These are phyloP conservation scores for Sporothrix phasma DNA, from an alignment of 2,329 filamentous ascomycete genomes.

Conservation along the genomic window DNA sequence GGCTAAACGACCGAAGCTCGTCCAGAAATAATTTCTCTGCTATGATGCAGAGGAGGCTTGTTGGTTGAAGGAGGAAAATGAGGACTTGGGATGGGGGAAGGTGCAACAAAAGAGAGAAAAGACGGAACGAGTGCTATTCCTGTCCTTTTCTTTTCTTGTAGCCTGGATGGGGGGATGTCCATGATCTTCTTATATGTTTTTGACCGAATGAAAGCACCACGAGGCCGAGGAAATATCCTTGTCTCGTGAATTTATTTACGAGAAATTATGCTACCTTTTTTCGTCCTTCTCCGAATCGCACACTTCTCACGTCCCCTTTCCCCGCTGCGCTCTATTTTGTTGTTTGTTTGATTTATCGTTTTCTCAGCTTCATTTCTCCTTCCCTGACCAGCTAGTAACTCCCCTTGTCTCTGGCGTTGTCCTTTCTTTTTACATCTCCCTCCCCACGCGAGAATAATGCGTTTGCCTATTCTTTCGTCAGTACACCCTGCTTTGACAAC, in stretches of 20 bases:
- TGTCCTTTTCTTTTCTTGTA: not conserved
- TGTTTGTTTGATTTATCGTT: not conserved
- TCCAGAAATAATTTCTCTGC: not conserved
- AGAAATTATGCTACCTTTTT: not conserved
- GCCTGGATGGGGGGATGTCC: not conserved
- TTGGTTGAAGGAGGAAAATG: not conserved
- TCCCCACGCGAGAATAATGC: not conserved
- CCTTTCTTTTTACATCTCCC: not conserved
- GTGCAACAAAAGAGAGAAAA: not conserved
- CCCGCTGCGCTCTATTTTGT: not conserved
- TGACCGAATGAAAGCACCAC: too few species aligned
- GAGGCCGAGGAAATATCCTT: not conserved
- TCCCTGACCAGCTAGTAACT: too few species aligned
- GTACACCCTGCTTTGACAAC: not conserved
- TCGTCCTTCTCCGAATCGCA: not conserved
- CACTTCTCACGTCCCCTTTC: too few species aligned
- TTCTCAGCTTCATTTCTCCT: too few species aligned
- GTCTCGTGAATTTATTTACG: not conserved
- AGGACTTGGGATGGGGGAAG: not conserved
- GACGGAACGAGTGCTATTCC: not conserved
- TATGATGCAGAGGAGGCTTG: not conserved
- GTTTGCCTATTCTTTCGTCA: not conserved
- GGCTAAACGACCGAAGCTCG: not conserved
- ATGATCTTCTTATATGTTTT: conserved; percentile 1
- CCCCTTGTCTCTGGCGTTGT: not conserved